Percentiles rank a stretch among this genome's conserved stretches.
Evolutionary conservation across 208 protist genomes (phyloP).

Genomic region (Crithidia mellificae): DNA sequence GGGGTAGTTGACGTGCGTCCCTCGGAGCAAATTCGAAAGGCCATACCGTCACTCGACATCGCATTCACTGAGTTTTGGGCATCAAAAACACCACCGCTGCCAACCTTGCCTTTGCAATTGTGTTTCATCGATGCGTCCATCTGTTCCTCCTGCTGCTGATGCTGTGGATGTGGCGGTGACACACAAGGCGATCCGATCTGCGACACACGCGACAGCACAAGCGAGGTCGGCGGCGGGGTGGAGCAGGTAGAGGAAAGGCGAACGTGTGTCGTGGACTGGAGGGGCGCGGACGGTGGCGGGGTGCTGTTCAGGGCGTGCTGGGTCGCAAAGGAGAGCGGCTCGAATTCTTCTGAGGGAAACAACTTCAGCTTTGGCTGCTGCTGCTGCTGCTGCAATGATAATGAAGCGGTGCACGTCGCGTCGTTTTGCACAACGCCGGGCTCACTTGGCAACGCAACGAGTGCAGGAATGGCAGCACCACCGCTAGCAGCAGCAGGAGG

Average conservation of each 20-base stretch:
- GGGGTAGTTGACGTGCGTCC: not conserved
- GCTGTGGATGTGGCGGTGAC: not conserved
- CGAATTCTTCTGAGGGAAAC: not conserved
- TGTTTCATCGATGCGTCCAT: no score
- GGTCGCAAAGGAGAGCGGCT: not conserved
- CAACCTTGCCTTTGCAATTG: no score
- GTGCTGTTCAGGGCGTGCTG: not conserved
- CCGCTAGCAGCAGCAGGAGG: no score
- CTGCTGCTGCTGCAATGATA: not conserved
- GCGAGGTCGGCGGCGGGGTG: slow-evolving; percentile 2
- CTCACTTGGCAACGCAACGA: no score
- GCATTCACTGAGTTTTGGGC: no score
- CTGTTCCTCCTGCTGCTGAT: no score
- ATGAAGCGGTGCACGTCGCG: no score
- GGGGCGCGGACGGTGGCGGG: not conserved
- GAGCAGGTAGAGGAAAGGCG: slow-evolving; percentile 3
- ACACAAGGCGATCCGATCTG: not conserved
- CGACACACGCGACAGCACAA: not conserved
- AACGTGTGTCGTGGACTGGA: not conserved
- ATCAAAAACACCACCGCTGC: no score
- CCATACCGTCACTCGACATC: no score
- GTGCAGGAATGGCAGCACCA: no score
- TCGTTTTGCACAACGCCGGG: no score
- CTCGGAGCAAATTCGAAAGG: no score
- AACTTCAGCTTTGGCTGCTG: not conserved